Evolutionary conservation across 1,284 basidiomycete genomes (phyloP).

Genomic region (Leccinum variabile): DNA sequence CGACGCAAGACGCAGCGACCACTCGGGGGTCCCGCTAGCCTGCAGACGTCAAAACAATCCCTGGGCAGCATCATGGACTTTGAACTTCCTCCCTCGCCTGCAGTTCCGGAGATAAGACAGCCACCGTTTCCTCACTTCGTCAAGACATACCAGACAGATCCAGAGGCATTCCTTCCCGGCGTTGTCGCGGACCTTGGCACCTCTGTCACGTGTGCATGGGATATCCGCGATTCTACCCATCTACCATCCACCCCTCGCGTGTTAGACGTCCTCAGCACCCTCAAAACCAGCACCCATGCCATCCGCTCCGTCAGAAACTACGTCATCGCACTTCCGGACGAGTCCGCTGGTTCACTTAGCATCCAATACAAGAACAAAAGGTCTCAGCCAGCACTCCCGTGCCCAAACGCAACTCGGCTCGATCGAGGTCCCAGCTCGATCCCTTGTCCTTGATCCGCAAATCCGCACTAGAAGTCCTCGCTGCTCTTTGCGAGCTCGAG

Average conservation of each 20-base stretch:
- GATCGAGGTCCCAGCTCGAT: constrained; percentile 44
- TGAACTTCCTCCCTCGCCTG: constrained; percentile 69
- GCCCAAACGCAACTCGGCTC: constrained; percentile 35
- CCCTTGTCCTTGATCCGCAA: constrained; percentile 68
- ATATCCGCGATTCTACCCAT: constrained; percentile 28
- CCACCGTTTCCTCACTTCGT: constrained; percentile 51
- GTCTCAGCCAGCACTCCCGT: constrained; percentile 41
- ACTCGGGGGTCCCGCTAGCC: constrained; percentile 55
- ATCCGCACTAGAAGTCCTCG: constrained; percentile 74
- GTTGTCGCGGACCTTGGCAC: constrained; percentile 72
- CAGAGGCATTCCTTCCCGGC: constrained; percentile 66
- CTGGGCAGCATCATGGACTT: constrained; percentile 47
- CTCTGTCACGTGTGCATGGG: constrained; percentile 59
- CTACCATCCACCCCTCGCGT: constrained; percentile 15
- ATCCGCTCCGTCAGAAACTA: constrained; percentile 81
- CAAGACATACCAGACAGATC: constrained; percentile 68
- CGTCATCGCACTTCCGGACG: constrained; percentile 75
- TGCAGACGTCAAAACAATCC: constrained; percentile 38
- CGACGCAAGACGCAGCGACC: too few relatives aligned
- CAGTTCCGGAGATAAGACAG: constrained; percentile 46
- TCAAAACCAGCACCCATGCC: constrained; percentile 74
- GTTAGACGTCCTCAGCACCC: constrained; percentile 60
- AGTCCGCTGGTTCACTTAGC: constrained; percentile 54
- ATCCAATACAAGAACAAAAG: constrained; percentile 48
- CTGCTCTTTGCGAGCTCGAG: constrained; percentile 64